Conservation (phyloP, 805 yeast genomes). For the Kazachstania martiniae region DNA sequence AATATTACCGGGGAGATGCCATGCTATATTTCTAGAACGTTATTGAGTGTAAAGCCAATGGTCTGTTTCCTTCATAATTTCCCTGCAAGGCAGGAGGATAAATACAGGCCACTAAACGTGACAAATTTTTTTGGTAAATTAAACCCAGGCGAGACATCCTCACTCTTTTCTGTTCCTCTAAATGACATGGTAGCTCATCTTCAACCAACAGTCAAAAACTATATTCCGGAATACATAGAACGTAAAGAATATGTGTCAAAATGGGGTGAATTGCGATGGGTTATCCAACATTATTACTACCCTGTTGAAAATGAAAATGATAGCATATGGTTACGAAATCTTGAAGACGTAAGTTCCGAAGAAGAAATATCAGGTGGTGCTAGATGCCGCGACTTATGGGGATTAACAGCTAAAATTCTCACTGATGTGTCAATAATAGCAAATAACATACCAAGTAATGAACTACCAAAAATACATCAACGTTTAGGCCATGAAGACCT, state of each 20-base stretch:
- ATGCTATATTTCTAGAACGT: constrained; percentile 69
- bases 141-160: constrained; percentile 70
- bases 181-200: constrained; percentile 38
- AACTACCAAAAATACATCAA: neutral
- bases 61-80: constrained; percentile 45
- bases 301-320: constrained; percentile 45
- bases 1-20: constrained; percentile 52
- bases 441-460: constrained; percentile 34
- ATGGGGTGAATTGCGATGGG: constrained; percentile 72
- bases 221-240: constrained; percentile 25
- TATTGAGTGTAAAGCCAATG: constrained; percentile 75
- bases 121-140: constrained; percentile 31
- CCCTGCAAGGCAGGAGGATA: constrained; percentile 4
- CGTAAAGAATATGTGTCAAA: constrained; percentile 29
- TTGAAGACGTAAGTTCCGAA: constrained; percentile 50
- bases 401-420: constrained; percentile 69
- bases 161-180: constrained; percentile 61
- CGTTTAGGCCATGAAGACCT: constrained; percentile 44
- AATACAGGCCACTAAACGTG: constrained; percentile 26
- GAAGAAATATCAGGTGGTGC: constrained; percentile 31
- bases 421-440: constrained; percentile 55
- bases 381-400: constrained; percentile 67
- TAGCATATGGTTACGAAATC: constrained; percentile 50
- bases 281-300: constrained; percentile 49
- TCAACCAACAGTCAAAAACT: constrained; percentile 5